Percentiles rank a stretch among this genome's conserved stretches.
Conservation (phyloP, 306 rosid genomes). For the Prunus campanulata region DNA sequence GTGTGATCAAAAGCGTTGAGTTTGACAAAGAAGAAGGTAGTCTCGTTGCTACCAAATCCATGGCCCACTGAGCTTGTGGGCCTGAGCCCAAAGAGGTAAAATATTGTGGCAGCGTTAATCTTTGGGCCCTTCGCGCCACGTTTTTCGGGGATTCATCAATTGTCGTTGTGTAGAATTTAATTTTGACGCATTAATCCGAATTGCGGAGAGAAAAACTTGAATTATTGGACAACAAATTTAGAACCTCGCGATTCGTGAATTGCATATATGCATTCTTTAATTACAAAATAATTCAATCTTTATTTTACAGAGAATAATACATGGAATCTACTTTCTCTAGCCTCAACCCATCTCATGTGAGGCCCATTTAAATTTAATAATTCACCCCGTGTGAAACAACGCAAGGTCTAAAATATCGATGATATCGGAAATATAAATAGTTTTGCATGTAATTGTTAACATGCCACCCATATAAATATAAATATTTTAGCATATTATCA, state of each 20-base stretch:
- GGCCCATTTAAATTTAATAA: not conserved
- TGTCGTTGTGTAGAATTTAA: too few relatives aligned
- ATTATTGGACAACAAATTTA: too few relatives aligned
- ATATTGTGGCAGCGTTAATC: not conserved
- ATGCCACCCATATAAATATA: too few relatives aligned
- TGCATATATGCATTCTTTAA: not conserved
- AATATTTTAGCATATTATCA: too few relatives aligned
- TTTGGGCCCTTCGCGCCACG: too few relatives aligned
- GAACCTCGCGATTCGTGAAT: not conserved
- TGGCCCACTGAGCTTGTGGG: not conserved
- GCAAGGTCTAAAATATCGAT: too few relatives aligned
- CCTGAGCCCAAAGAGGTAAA: not conserved
- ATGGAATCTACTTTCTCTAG: not conserved
- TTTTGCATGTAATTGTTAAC: too few relatives aligned
- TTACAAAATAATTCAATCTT: not conserved
- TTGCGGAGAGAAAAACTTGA: too few relatives aligned
- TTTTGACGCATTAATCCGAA: too few relatives aligned
- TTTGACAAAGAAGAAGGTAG: slow-evolving; percentile 7
- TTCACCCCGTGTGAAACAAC: not conserved
- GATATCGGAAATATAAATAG: too few relatives aligned
- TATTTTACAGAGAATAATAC: not conserved
- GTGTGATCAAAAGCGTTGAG: slow-evolving; percentile 14
- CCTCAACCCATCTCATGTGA: not conserved
- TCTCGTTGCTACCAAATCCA: not conserved
- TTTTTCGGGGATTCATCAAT: too few relatives aligned